Percentiles rank a stretch among this genome's conserved stretches.
Evolutionary conservation across 176 grass and related monocot genomes (phyloP).

Genomic region (Bolboschoenus planiculmis): DNA sequence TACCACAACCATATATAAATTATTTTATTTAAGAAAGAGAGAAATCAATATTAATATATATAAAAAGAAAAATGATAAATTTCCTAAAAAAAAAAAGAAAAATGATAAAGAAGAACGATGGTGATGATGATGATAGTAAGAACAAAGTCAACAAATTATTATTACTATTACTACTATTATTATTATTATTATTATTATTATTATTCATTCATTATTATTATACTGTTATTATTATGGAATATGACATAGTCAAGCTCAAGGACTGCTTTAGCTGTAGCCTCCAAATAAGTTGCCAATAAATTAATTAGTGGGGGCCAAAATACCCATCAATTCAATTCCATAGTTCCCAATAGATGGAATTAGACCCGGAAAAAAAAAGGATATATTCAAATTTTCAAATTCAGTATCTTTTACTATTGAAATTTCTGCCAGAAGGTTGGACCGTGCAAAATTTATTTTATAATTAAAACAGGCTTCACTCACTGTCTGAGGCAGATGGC

Average conservation of each 20-base stretch:
- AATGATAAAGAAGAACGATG: too few species aligned
- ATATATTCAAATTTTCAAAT: neutral
- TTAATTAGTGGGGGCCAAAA: neutral
- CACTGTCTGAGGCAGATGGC: neutral
- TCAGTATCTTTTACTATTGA: neutral
- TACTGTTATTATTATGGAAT: neutral
- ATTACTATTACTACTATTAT: neutral
- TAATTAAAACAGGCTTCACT: neutral
- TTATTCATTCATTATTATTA: neutral
- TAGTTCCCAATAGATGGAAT: neutral
- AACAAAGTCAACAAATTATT: too few species aligned
- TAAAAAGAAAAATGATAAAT: too few species aligned
- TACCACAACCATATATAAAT: neutral
- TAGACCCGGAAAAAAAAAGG: neutral
- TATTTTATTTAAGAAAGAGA: neutral
- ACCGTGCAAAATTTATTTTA: neutral
- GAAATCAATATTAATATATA: too few species aligned
- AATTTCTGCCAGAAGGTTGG: neutral
- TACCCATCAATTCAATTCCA: neutral
- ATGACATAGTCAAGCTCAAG: neutral
- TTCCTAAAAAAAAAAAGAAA: too few species aligned
- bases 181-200: neutral
- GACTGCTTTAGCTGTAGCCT: neutral
- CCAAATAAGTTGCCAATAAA: neutral
- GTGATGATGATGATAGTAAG: too few species aligned